Evolutionary conservation across 148 eudicot species (phyloP).

Genomic region (Chenopodium album): DNA sequence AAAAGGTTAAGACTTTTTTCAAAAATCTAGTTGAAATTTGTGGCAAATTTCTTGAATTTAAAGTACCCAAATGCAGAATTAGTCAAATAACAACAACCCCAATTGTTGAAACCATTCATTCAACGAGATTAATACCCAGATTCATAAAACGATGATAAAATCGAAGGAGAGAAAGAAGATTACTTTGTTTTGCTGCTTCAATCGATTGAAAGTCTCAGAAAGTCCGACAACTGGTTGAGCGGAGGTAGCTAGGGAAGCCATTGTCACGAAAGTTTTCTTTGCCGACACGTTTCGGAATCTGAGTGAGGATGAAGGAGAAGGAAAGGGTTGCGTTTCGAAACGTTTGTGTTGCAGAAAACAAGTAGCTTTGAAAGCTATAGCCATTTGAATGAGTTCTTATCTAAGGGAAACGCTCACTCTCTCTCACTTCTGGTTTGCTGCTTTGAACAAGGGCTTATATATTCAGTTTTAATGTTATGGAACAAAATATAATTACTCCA

Average conservation of each 20-base stretch:
- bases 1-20: neutral
- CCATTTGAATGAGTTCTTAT: conserved; percentile 28
- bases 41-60: neutral
- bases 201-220: conserved; percentile 66
- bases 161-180: conserved; percentile 1
- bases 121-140: neutral
- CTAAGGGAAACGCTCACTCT: neutral
- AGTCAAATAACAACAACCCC: conserved; percentile 23
- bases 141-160: no score
- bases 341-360: conserved; percentile 35
- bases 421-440: neutral
- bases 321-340: conserved; percentile 18
- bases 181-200: conserved; percentile 67
- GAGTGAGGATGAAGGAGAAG: conserved; percentile 14
- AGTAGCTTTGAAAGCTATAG: conserved; percentile 39
- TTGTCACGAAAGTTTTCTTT: conserved; percentile 24
- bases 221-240: conserved; percentile 46
- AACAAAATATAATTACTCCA: no score
- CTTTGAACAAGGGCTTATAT: neutral
- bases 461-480: neutral
- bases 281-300: conserved; percentile 20
- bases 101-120: conserved; percentile 6
- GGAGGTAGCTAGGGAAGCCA: conserved; percentile 55
- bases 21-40: conserved; percentile 2
- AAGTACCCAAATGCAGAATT: conserved; percentile 14